Percentiles rank a stretch among this genome's conserved stretches.
Evolutionary conservation across 257 asterid species (phyloP).

Genomic region (Solanum dulcamara): DNA sequence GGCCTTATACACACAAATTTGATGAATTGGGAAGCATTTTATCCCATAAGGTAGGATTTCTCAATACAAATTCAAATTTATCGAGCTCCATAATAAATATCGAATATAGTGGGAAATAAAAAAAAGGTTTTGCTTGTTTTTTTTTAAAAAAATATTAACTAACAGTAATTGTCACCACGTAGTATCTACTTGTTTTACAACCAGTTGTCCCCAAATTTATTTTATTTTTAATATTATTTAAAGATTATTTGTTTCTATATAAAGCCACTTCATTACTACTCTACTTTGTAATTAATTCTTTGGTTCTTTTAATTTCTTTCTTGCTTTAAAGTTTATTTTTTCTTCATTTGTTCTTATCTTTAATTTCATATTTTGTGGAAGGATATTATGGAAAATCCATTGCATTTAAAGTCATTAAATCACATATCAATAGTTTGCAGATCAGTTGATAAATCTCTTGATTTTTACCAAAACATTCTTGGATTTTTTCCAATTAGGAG

Average conservation of each 20-base stretch:
- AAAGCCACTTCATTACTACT: not conserved
- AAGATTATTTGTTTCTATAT: not conserved
- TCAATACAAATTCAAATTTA: no score
- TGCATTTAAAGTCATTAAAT: slow-evolving; percentile 17
- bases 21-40: no score
- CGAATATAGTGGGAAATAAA: not conserved
- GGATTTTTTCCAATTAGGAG: slow-evolving; percentile 20
- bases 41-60: rapidly evolving
- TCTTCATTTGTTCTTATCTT: not conserved
- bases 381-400: slow-evolving; percentile 8
- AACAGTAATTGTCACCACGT: not conserved
- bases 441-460: slow-evolving; percentile 19
- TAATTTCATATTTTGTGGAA: not conserved
- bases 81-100: not conserved
- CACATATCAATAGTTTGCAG: slow-evolving; percentile 16
- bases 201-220: not conserved
- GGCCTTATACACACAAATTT: no score
- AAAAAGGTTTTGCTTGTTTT: not conserved
- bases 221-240: not conserved
- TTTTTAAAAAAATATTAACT: not conserved
- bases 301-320: not conserved
- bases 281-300: not conserved
- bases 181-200: not conserved
- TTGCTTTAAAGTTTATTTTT: not conserved
- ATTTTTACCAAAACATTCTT: slow-evolving; percentile 17